Evolutionary conservation across 345 rosid species (phyloP), one percentile per base, ranked within the genome.

Genomic region (Boechera retrofracta): DNA sequence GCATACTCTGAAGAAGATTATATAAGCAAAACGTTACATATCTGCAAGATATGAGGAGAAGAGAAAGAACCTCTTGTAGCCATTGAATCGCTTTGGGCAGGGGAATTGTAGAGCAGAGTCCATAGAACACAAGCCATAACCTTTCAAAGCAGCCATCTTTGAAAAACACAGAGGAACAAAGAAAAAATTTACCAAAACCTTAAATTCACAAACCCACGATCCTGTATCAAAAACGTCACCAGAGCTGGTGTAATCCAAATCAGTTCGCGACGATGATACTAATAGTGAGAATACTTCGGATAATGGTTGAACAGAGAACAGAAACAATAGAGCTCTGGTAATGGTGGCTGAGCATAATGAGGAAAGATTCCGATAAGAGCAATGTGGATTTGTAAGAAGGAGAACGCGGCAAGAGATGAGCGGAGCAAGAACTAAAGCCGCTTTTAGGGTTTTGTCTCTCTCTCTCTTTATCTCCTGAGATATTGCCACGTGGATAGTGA

Each of bases 91-190:
- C 81, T n/a, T 69, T 9, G 86, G 87, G 41, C 76, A 77, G 15
- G 83, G 82, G 44, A 84, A 65, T 39, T 78, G 88, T 54, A 80
- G 74, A 52, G 52, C 76, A 74, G 76, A 70, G 36, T 86, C 91
- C 70, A 80, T 81, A 65, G 82, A 76, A 86, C 83, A 82, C 62
- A 81, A 32, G 21, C 86, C 72, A 77, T 39, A 81, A 74, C 85
- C 77, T 79, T 76, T 83, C 75, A 89, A 80, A 58, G 81, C 76
- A 41, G 81, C 85, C 97, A 88, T 86, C 52, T 78, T 48, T 32
- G 1, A 57, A 31, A 15, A 6, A 47, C 18, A 41, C 21, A 47
- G n/a, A 44, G 49, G 10, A 38, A 32, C 15, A 13, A 12, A 12
- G 2, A 11, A 44, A 28, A 16, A 28, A 16, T 4, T 26, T 2